Evolutionary conservation across 192 early-diverging fungal species (phyloP), one percentile per base, ranked within the genome.

Genomic region (Coemansia sp.): DNA sequence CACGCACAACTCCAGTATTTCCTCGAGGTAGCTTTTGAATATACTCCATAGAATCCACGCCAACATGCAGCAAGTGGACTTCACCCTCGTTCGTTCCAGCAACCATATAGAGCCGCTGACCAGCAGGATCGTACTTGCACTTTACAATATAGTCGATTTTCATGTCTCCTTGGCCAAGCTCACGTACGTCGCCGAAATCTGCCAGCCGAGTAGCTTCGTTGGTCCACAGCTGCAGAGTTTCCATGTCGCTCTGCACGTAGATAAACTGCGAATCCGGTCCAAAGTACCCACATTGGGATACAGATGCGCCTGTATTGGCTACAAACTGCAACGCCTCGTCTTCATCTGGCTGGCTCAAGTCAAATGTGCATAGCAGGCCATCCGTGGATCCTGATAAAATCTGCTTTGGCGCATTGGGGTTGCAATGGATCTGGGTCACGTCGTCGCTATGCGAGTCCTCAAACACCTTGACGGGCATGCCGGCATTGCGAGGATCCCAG

Each of bases 241-340:
- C 93, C 58, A 92, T 86, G 60, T 97, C 94, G 26, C 87, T 95
- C 11, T 90, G 67, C 38, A 82, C 84, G 58, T 91, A 98, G 6
- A 97, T 52, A 69, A 91, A 96, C 75, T 97, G 92, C n/a, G 81
- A 79, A 8, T 65, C 64, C 1, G 93, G 92, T 11, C 96, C 96
- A 75, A 97, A 97, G 72, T 88, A 98, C 3, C 94, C 94, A 52
- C 87, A 67, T 53, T 82, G 86, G 63, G 83, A 82, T n/a, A 98
- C 81, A 5, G 90, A 90, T 12, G 92, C 84, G 12, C 80, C 81
- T 3, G 87, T 88, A 49, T 95, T 96, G 14, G 93, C 83, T 2
- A 91, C 90, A 30, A 85, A 84, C 43, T 90, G 57, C 5, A 98
- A 59, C 1, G 85, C 90, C 36, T 98, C 94, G 36, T 97, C 94